These are phyloP conservation scores for Mycena sanguinolenta DNA, from an alignment of 768 basidiomycete species.

Conservation along the genomic window DNA sequence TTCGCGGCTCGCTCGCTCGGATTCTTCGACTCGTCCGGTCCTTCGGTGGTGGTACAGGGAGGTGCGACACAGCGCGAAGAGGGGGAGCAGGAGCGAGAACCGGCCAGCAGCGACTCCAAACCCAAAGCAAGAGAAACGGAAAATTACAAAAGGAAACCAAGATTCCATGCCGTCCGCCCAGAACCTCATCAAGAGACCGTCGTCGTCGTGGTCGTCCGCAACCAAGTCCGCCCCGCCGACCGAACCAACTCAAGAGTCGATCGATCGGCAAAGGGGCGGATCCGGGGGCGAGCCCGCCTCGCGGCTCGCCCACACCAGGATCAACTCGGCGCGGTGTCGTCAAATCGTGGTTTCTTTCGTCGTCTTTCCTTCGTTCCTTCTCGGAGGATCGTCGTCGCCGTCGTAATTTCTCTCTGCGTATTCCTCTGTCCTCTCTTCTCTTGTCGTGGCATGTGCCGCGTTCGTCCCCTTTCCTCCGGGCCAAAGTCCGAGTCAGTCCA, in stretches of 20 bases:
- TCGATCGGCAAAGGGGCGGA: neutral
- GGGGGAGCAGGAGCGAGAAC: neutral
- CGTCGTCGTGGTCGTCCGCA: neutral
- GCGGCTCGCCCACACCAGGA: constrained; percentile 22
- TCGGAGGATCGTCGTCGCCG: neutral
- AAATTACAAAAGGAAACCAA: constrained; percentile 9
- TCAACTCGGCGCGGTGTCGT: constrained; percentile 29
- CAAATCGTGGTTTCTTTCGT: constrained; percentile 18
- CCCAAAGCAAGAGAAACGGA: neutral
- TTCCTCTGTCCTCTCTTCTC: neutral
- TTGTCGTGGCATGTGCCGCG: neutral
- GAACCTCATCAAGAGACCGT: constrained; percentile 32
- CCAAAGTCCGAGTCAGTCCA: neutral
- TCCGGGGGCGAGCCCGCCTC: constrained; percentile 20
- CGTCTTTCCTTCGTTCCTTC: constrained; percentile 16
- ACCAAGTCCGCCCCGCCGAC: constrained; percentile 9
- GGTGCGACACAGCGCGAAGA: neutral
- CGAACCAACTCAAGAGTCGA: neutral
- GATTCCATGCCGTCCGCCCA: constrained; percentile 17
- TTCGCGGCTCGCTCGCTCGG: constrained; percentile 11
- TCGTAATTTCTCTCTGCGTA: neutral
- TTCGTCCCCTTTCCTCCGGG: neutral
- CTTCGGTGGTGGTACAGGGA: neutral
- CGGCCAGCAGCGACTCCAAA: neutral
- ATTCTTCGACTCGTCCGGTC: neutral